A percentile compares a stretch with the other conserved stretches of the same genome.
Conservation (phyloP, 495 filamentous ascomycete species). For the Aspergillus mulundensis region DNA sequence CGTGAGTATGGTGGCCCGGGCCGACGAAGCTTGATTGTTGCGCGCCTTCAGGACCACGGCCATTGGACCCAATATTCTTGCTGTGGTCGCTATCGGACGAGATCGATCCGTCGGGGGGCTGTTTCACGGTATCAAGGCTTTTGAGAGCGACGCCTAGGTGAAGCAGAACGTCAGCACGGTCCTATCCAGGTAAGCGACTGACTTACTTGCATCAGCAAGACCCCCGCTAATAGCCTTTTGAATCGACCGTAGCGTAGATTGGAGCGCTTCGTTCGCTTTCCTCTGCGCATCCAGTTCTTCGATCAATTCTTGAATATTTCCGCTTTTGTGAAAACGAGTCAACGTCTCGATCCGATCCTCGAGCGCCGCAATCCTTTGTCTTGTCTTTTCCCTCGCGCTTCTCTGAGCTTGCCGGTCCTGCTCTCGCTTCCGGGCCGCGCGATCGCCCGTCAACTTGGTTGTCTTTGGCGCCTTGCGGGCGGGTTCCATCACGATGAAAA, state of each 20-base stretch:
- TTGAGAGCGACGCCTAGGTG: slow-evolving; percentile 2
- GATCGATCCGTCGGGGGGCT: not conserved
- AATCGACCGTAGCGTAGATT: slow-evolving; percentile 6
- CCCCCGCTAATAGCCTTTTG: slow-evolving; percentile 8
- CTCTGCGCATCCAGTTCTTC: slow-evolving; percentile 15
- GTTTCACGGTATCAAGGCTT: not conserved
- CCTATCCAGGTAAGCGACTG: not conserved
- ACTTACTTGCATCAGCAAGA: slow-evolving; percentile 11
- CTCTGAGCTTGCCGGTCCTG: slow-evolving; percentile 17
- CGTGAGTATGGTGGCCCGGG: not conserved
- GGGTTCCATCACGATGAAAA: slow-evolving; percentile 7
- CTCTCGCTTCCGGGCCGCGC: slow-evolving; percentile 15
- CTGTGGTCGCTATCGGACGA: not conserved
- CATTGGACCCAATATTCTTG: not conserved
- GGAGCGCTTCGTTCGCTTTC: slow-evolving; percentile 12
- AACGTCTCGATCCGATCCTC: slow-evolving; percentile 14
- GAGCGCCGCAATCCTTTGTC: slow-evolving; percentile 11
- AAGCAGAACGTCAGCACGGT: not conserved
- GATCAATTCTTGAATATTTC: slow-evolving; percentile 11
- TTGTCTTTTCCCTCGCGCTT: slow-evolving; percentile 16
- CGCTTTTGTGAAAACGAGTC: slow-evolving; percentile 13
- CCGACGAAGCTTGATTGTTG: not conserved
- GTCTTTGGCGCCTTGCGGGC: slow-evolving; percentile 8
- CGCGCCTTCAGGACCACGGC: not conserved
- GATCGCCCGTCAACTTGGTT: slow-evolving; percentile 12